Evolutionary conservation across 2,329 filamentous ascomycete genomes (phyloP).

Genomic region (Neoscytalidium dimidiatum): DNA sequence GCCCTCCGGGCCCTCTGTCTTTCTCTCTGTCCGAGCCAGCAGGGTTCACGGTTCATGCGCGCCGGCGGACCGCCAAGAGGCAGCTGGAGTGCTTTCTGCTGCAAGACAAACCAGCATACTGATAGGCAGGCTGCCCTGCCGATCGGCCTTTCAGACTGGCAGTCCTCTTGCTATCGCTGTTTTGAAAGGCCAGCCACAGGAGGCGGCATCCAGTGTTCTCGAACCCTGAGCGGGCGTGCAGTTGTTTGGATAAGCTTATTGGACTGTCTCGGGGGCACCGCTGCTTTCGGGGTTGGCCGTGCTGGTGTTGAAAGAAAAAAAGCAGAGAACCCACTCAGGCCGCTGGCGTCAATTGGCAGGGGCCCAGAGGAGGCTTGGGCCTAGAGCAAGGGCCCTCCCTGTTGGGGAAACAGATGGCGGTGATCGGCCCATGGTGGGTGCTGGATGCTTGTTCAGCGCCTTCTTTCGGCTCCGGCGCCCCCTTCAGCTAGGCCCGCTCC

Average conservation of each 20-base stretch:
- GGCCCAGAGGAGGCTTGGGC: not conserved
- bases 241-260: constrained; percentile 16
- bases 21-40: not conserved
- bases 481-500: constrained; percentile 8
- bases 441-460: constrained; percentile 7
- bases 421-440: constrained; percentile 13
- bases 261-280: constrained; percentile 1
- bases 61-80: not conserved
- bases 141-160: not conserved
- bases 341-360: constrained; percentile 5
- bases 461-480: not conserved
- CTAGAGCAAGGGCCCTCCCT: not conserved
- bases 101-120: not conserved
- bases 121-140: not conserved
- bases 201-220: not conserved
- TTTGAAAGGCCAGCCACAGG: not conserved
- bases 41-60: not conserved
- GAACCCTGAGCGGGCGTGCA: not conserved
- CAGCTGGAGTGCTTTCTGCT: not conserved
- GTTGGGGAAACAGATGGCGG: constrained; percentile 12
- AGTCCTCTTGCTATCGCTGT: not conserved
- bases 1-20: not conserved
- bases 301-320: not conserved
- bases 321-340: not conserved
- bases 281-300: not conserved